Evolutionary conservation across 768 basidiomycete genomes (phyloP), one percentile per base, ranked within the genome.

Genomic region (Termitomyces heimii): DNA sequence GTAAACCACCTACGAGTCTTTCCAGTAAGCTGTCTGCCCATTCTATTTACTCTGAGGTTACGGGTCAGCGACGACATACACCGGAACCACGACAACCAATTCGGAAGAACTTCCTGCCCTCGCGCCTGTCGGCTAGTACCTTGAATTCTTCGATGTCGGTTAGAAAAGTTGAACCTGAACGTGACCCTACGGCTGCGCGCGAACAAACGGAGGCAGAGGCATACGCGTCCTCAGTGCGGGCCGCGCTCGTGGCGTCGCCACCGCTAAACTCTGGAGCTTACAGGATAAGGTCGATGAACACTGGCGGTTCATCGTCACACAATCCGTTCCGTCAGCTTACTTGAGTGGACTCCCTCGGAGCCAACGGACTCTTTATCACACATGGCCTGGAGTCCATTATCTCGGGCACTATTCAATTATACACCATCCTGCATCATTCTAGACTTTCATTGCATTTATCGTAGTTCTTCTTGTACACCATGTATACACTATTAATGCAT

Each of bases 41-140:
- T 18, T 86, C 84, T 44, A 65, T 92, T 39, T 92, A 86, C 69
- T 83, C 88, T 56, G 81, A 87, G 67, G 66, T 84, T 49, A 92
- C 87, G 10, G 88, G 89, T 20, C 65, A 75, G 35, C 82, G 82
- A 60, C 78, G 81, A 32, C 74, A 73, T 28, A 80, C 75, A 42
- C 84, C 89, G 6, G 86, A 89, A 64, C 82, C 88, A n/a, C 79
- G 88, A n/a, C 81, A 85, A 69, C 87, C 89, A 20, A 76, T 89
- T 61, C 80, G 78, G 71, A 70, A 65, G 50, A 72, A 77, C 31
- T 66, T 73, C 34, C 63, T 77, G 56, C 66, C 73, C 6, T 78
- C 80, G 58, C 72, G 81, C 53, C 79, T 81, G 66, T 85, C 82
- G 20, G 67, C 70, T 29, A 77, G 76, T 49, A 80, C 78, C 34